These are phyloP conservation scores for Beauveria brongniartii DNA, from an alignment of 2,329 filamentous ascomycete species.

Conservation along the genomic window DNA sequence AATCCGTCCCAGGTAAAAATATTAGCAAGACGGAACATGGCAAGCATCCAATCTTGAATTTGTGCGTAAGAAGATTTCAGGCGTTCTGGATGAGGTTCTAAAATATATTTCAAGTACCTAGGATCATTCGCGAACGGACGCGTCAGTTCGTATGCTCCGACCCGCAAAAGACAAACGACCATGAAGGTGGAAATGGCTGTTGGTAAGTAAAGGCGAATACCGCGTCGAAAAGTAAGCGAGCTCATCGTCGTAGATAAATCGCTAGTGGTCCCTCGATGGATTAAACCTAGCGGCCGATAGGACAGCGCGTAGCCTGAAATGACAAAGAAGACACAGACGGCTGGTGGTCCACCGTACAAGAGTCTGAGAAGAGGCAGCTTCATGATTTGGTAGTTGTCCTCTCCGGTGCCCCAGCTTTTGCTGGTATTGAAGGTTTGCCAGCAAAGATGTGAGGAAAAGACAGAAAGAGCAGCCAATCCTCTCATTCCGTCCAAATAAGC, in stretches of 20 bases:
- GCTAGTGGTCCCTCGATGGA: constrained; percentile 22
- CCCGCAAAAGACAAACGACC: constrained; percentile 34
- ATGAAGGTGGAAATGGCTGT: constrained; percentile 42
- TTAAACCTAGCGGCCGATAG: constrained; percentile 28
- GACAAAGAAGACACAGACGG: constrained; percentile 54
- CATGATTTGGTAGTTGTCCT: constrained; percentile 37
- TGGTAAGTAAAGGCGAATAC: constrained; percentile 44
- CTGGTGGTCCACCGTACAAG: constrained; percentile 46
- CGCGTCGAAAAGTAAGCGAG: constrained; percentile 44
- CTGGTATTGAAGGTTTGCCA: constrained; percentile 46
- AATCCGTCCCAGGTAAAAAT: constrained; percentile 42
- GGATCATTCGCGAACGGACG: constrained; percentile 36
- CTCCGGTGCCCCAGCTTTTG: constrained; percentile 38
- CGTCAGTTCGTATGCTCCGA: constrained; percentile 41
- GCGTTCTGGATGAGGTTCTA: constrained; percentile 38
- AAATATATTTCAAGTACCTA: constrained; percentile 37
- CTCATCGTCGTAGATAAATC: constrained; percentile 40
- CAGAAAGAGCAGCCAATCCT: constrained; percentile 46
- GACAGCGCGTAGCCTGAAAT: constrained; percentile 44
- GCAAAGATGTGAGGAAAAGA: constrained; percentile 49
- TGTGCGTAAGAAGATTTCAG: constrained; percentile 31
- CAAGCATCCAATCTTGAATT: constrained; percentile 36
- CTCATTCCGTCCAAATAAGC: constrained; percentile 52
- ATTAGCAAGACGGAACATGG: constrained; percentile 43
- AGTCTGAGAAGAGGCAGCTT: constrained; percentile 47